A percentile compares a stretch with the other conserved stretches of the same genome.
Conservation (phyloP, 805 yeast genomes). For the Cyberlindnera petersonii region DNA sequence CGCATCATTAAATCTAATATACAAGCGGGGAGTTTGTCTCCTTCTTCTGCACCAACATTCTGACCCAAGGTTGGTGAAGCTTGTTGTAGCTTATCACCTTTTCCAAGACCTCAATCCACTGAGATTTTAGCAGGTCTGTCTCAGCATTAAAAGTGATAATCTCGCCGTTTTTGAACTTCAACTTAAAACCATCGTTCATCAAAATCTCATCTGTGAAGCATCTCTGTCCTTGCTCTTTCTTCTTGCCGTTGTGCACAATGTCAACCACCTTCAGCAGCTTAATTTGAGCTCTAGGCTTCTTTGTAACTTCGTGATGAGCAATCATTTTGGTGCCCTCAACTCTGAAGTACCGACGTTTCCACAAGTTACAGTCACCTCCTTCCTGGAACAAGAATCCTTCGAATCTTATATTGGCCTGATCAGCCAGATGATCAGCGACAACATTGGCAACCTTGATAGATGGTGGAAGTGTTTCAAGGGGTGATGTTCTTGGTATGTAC, state of each 20-base stretch:
- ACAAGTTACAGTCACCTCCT: constrained; percentile 79
- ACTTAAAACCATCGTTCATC: constrained; percentile 69
- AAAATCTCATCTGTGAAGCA: constrained; percentile 69
- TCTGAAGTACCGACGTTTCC: constrained; percentile 73
- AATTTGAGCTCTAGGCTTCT: constrained; percentile 69
- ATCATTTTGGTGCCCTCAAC: constrained; percentile 66
- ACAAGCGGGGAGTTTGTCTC: constrained; percentile 1
- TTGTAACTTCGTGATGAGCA: constrained; percentile 70
- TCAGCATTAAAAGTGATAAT: constrained; percentile 84
- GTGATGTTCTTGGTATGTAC: constrained; percentile 59
- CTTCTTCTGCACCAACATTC: constrained; percentile 31
- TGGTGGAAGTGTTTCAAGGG: constrained; percentile 62
- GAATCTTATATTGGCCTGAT: constrained; percentile 33
- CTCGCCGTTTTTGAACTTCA: constrained; percentile 77
- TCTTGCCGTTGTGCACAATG: constrained; percentile 32
- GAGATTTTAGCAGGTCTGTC: constrained; percentile 49
- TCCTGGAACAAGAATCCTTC: constrained; percentile 82
- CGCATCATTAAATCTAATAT: neutral
- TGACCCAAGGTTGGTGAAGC: constrained; percentile 63
- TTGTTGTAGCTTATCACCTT: constrained; percentile 51
- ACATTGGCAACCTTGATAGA: constrained; percentile 54
- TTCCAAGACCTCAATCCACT: constrained; percentile 64
- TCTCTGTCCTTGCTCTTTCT: constrained; percentile 34
- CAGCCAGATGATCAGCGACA: constrained; percentile 36
- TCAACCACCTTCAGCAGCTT: constrained; percentile 64